phyloP scores from a whole-genome alignment of 176 grass and related monocot genomes.

The Poa annua region DNA sequence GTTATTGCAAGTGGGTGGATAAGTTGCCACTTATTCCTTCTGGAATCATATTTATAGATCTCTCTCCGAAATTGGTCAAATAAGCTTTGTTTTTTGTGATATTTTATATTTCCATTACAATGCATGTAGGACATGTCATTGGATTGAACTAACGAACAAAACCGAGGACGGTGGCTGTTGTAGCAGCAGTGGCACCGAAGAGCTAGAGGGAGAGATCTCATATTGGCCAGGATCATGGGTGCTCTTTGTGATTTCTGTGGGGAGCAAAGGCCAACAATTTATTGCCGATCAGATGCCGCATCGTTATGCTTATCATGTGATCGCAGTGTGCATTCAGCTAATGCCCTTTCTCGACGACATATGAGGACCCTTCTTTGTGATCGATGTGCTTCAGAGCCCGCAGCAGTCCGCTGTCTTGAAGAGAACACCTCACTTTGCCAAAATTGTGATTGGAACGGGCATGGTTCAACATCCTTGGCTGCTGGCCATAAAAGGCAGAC shows the following conservation, averaged over 20 bases:
- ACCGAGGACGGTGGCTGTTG: slow-evolving; percentile 14
- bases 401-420: slow-evolving; percentile 63
- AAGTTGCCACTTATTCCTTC: background rate
- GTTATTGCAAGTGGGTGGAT: background rate
- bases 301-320: slow-evolving; percentile 91
- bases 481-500: slow-evolving; percentile 78
- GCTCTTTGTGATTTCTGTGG: slow-evolving; percentile 83
- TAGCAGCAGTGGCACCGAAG: background rate
- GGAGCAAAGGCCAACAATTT: slow-evolving; percentile 76
- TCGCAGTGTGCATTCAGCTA: slow-evolving; percentile 85
- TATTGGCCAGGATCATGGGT: slow-evolving; percentile 62
- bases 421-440: slow-evolving; percentile 79
- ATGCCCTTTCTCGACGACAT: slow-evolving; percentile 78
- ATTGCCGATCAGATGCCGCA: slow-evolving; percentile 87
- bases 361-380: slow-evolving; percentile 88
- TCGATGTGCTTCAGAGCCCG: slow-evolving; percentile 71
- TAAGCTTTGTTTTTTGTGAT: slow-evolving; percentile 6
- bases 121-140: slow-evolving; percentile 31
- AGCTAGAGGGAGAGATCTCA: slow-evolving; percentile 9
- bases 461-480: slow-evolving; percentile 54
- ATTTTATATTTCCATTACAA: slow-evolving; percentile 2
- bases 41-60: background rate
- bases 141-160: slow-evolving; percentile 35
- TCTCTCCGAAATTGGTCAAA: slow-evolving; percentile 4
- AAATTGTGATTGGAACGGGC: slow-evolving; percentile 80